Conservation (phyloP, 2,329 filamentous ascomycete species). For the Cercospora sp. region DNA sequence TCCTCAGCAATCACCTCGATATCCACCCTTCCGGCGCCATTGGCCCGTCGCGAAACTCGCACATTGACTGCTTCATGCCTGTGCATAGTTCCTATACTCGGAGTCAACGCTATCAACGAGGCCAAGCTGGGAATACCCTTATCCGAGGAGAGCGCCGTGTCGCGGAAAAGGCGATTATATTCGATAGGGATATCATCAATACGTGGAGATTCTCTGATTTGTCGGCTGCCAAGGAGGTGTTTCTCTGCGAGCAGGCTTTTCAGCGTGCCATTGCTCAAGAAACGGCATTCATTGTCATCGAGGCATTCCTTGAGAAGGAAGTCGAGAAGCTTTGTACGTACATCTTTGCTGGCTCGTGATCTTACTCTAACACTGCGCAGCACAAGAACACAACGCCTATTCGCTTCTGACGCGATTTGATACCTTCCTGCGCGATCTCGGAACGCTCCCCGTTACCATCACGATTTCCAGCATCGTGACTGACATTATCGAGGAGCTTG, state of each 20-base stretch:
- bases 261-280: constrained; percentile 29
- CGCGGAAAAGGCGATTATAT: constrained; percentile 23
- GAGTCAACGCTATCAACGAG: background rate
- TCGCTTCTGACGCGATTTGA: constrained; percentile 16
- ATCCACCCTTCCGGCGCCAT: constrained; percentile 21
- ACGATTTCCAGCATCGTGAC: constrained; percentile 27
- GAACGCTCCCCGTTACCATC: constrained; percentile 29
- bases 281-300: constrained; percentile 29
- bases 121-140: background rate
- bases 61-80: constrained; percentile 28
- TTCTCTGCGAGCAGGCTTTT: constrained; percentile 34
- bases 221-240: constrained; percentile 29
- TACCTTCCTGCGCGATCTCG: constrained; percentile 20
- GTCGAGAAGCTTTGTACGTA: background rate
- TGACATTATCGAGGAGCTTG: constrained; percentile 26
- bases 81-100: constrained; percentile 23
- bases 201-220: constrained; percentile 29
- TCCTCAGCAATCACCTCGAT: constrained; percentile 4
- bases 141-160: background rate
- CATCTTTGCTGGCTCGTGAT: background rate
- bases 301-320: constrained; percentile 28
- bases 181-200: constrained; percentile 31
- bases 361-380: background rate
- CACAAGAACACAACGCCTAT: background rate
- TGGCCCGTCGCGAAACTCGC: constrained; percentile 20